Evolutionary conservation across 2,329 filamentous ascomycete species (phyloP), one percentile per base, ranked within the genome.

Genomic region (Neurospora crassa): DNA sequence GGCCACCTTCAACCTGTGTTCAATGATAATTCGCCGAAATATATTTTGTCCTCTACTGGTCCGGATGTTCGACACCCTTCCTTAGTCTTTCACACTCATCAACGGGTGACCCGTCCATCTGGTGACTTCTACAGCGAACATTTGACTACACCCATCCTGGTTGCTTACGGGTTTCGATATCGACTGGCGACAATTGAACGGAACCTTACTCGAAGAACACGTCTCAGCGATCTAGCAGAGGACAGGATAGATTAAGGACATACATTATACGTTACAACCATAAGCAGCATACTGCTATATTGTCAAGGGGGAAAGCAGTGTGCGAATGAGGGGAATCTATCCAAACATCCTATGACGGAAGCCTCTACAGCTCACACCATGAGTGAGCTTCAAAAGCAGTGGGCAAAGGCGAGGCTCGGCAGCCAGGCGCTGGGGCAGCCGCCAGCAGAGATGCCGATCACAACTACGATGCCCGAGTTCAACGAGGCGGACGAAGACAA

Each of bases 401-500:
- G 77, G 77, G 78, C 78, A 72, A 79, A 78, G 73, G 75, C 78
- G 73, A 76, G 70, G 69, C 67, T 76, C 45, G 71, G 40, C 53
- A 71, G 63, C 29, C 53, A 37, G 53, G 53, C 40, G 70, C 72
- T 68, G 72, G 74, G 71, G 72, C 73, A 37, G 68, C 67, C 70
- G 71, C 69, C 59, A 43, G 41, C 63, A 37, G 47, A 68, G 59
- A 53, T 42, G 16, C 29, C 69, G 24, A 69, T 40, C n/a, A 18
- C 68, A 69, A 40, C 70, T 8, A 41, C 67, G 14, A 63, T 68
- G 59, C 42, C 70, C 14, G 74, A 70, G 14, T 74, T 76, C 67
- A 73, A 71, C 73, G 83, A 86, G 73, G 79, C 72, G 16, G 74
- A 74, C 59, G 75, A 76, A 68, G 74, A 80, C 45, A 73, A 79